Evolutionary conservation across 2,329 filamentous ascomycete genomes (phyloP).

Genomic region (Dactylellina cionopaga): DNA sequence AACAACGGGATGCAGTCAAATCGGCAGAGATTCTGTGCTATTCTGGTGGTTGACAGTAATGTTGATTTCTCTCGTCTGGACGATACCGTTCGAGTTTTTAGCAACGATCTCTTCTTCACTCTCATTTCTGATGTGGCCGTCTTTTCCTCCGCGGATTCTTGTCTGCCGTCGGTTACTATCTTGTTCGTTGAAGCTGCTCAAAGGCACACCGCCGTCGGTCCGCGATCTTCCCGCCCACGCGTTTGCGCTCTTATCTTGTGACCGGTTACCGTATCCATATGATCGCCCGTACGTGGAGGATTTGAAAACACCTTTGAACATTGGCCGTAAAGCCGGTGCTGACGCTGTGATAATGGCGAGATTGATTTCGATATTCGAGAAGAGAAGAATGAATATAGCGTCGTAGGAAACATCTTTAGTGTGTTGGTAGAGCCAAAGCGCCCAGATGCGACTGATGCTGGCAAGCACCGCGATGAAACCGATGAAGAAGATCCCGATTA

Average conservation of each 20-base stretch:
- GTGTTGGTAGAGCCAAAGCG: slow-evolving; percentile 55
- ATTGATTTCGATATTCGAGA: slow-evolving; percentile 61
- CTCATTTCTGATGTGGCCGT: slow-evolving; percentile 24
- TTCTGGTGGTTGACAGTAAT: slow-evolving; percentile 21
- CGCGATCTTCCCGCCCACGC: slow-evolving; percentile 1
- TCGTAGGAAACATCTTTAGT: slow-evolving; percentile 53
- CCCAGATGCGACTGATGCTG: slow-evolving; percentile 56
- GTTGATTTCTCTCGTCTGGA: slow-evolving; percentile 24
- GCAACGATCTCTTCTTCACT: slow-evolving; percentile 38
- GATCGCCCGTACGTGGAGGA: slow-evolving; percentile 24
- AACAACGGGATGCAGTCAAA: slow-evolving; percentile 3
- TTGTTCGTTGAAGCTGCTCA: background rate
- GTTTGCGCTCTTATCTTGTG: slow-evolving; percentile 19
- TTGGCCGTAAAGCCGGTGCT: slow-evolving; percentile 61
- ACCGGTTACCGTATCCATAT: slow-evolving; percentile 9
- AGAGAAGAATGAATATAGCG: slow-evolving; percentile 54
- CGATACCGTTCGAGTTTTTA: slow-evolving; percentile 24
- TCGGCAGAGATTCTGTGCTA: slow-evolving; percentile 26
- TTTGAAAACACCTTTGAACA: slow-evolving; percentile 57
- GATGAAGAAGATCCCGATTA: slow-evolving; percentile 54
- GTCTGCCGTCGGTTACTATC: slow-evolving; percentile 6
- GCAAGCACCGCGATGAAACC: slow-evolving; percentile 56
- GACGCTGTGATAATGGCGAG: slow-evolving; percentile 63
- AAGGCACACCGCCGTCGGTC: slow-evolving; percentile 1
- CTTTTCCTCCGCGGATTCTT: slow-evolving; percentile 18